Evolutionary conservation across 352 stramenopile species (phyloP), one percentile per base, ranked within the genome.

Genomic region (Pythium plurisporium): DNA sequence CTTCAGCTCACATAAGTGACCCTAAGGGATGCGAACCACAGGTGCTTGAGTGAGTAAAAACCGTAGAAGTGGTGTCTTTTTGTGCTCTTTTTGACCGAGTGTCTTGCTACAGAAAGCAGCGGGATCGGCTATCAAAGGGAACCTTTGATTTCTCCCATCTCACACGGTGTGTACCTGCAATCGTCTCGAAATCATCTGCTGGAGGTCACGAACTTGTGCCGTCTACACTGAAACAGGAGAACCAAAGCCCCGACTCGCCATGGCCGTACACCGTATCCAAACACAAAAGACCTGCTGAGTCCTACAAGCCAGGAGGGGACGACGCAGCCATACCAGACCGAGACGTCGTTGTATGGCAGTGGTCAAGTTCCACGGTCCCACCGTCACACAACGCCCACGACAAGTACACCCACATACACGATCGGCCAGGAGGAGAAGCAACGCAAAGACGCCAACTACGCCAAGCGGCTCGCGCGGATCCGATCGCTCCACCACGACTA

Each of bases 361-460:
- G 57, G 61, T 0, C 54, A 37, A 52, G 27, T 43, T 42, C 36
- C 20, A 46, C 55, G 15, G 11, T 53, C 6, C 22, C 31, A 27
- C 19, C 41, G 5, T 3, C 27, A 37, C 26, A 22, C 22, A 19
- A 31, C 20, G 5, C 25, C 31, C 2, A 20, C 8, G 14, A 31
- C 52, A 26, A 19, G 8, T 41, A 53, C 5, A 64, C 55, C 12
- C 9, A 77, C 73, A 6, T 55, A n/a, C n/a, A n/a, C n/a, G n/a
- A n/a, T 86, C 6, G 73, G 70, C 0, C 73, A 81, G 52, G 67
- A 82, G 59, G 76, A 84, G 9, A 84, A 84, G 41, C 73, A 79
- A 38, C 67, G 52, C 7, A 67, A 68, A 14, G 44, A 74, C 14
- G 54, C 62, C 9, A 63, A 64, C 8, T 80, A 81, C 31, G 47